A percentile compares a stretch with the other conserved stretches of the same genome.
Evolutionary conservation across 495 filamentous ascomycete species (phyloP).

Genomic region (Aspergillus ellipticus): DNA sequence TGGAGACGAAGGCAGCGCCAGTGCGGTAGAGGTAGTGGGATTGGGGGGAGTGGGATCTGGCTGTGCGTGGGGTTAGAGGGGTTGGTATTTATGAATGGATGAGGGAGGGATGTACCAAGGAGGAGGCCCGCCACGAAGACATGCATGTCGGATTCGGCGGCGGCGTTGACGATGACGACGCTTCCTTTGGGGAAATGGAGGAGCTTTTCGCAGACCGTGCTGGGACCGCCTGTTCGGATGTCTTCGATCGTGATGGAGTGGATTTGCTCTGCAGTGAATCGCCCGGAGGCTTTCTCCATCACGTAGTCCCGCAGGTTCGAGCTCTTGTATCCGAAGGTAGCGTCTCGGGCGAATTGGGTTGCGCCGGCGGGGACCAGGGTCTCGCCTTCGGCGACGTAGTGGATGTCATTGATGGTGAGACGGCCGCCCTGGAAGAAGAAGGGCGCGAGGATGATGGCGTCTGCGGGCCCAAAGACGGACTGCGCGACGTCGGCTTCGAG

Average conservation of each 20-base stretch:
- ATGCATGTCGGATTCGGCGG: conserved; percentile 51
- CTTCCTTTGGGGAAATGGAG: conserved; percentile 27
- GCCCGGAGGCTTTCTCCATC: conserved; percentile 43
- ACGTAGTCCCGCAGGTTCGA: conserved; percentile 50
- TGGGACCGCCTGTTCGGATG: conserved; percentile 37
- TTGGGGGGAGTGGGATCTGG: conserved; percentile 15
- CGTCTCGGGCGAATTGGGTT: conserved; percentile 51
- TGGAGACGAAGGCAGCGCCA: conserved; percentile 54
- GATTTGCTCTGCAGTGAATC: conserved; percentile 29
- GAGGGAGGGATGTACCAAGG: conserved; percentile 22
- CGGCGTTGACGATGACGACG: conserved; percentile 50
- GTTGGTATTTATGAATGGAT: no score
- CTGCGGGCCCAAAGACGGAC: conserved; percentile 38
- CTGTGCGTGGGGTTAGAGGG: conserved; percentile 14
- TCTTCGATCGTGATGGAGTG: conserved; percentile 43
- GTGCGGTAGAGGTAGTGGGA: conserved; percentile 52
- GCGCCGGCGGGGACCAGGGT: conserved; percentile 41
- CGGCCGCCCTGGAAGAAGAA: conserved; percentile 54
- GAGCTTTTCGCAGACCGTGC: conserved; percentile 37
- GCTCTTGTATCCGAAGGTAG: conserved; percentile 49
- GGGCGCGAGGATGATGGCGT: conserved; percentile 47
- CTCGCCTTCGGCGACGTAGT: conserved; percentile 49
- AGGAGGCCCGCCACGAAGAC: conserved; percentile 46
- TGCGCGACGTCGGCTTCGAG: conserved; percentile 48
- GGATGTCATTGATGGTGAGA: conserved; percentile 50